Evolutionary conservation across 139 green algal genomes (phyloP), one percentile per base, ranked within the genome.

Genomic region (Chlorella sp.): DNA sequence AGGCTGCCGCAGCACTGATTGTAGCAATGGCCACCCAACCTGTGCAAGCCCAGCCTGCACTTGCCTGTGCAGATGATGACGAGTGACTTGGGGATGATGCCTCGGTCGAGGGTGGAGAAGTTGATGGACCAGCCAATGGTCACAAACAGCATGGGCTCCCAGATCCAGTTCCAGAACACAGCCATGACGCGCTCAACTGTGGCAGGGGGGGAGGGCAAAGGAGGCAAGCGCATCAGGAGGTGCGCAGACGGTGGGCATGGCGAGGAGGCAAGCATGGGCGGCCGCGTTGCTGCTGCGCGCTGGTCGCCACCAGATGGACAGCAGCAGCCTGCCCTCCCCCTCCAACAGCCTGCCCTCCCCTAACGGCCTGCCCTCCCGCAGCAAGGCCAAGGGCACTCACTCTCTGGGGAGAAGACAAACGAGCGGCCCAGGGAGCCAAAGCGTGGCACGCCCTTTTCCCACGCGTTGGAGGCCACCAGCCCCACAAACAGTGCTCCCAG

Each of bases 91-190:
- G 90, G 88, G 67, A 96, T 93, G 72, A 84, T 93, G 43, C 43
- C 70, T 0, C 51, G 24, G 3, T 68, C 48, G 24, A 96, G 67
- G 4, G 75, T 85, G 8, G 62, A 41, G 62, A 97, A 95, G 9
- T 95, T 76, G 62, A 97, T 89, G 46, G 85, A 86, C 41, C 87
- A 87, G 36, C 95, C 95, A 38, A 97, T 95, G 22, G 95, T 94
- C 46, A 90, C 90, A 88, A 98, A 98, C 68, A 98, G 90, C 72
- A 98, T 87, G 7, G 95, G 95, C 72, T 93, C 88, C 67, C 88
- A 88, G 9, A 90, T 4, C 82, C 86, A 91, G n/a, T 64, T 77
- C 89, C 90, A 94, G 2, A 91, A 28, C 20, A 84, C 14, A 19
- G 64, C 81, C 40, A 94, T 83, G 41, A 85, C 81, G 60, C 81